These are phyloP conservation scores for Vicia sativa DNA, from an alignment of 306 rosid species.

Conservation along the genomic window DNA sequence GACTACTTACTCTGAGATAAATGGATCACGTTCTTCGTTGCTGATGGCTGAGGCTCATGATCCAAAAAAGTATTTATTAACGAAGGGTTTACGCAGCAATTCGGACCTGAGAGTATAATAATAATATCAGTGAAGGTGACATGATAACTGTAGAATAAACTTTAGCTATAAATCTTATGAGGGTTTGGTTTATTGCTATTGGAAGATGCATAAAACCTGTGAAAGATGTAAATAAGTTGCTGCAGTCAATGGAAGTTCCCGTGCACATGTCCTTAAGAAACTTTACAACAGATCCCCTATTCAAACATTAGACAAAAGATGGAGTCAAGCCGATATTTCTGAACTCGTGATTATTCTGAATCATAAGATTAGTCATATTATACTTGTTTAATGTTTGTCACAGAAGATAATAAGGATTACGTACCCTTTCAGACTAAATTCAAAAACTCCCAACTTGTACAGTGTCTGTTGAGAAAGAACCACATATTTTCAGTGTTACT, in stretches of 20 bases:
- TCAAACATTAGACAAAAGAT: conserved; percentile 29
- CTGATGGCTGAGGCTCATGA: conserved; percentile 87
- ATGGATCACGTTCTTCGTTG: conserved; percentile 90
- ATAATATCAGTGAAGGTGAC: neutral
- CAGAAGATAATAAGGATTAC: conserved; percentile 29
- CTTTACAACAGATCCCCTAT: conserved; percentile 54
- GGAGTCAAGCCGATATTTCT: conserved; percentile 20
- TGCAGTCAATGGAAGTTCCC: conserved; percentile 73
- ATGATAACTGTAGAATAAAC: no score
- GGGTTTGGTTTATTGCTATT: neutral
- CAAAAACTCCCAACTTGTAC: conserved; percentile 61
- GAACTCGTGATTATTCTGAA: neutral
- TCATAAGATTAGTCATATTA: conserved; percentile 21
- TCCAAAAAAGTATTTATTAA: conserved; percentile 62
- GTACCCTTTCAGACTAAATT: conserved; percentile 75
- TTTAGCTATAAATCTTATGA: neutral
- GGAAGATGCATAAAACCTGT: conserved; percentile 58
- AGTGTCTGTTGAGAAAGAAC: conserved; percentile 54
- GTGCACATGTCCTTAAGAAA: conserved; percentile 65
- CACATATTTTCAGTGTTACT: conserved; percentile 33
- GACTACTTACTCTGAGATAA: conserved; percentile 75
- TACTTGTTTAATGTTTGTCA: conserved; percentile 14
- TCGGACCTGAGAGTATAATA: conserved; percentile 61
- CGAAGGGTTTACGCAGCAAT: conserved; percentile 72
- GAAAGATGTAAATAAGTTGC: conserved; percentile 70